Evolutionary conservation across 1,284 basidiomycete species (phyloP).

Genomic region (Trichosporon ovoides): DNA sequence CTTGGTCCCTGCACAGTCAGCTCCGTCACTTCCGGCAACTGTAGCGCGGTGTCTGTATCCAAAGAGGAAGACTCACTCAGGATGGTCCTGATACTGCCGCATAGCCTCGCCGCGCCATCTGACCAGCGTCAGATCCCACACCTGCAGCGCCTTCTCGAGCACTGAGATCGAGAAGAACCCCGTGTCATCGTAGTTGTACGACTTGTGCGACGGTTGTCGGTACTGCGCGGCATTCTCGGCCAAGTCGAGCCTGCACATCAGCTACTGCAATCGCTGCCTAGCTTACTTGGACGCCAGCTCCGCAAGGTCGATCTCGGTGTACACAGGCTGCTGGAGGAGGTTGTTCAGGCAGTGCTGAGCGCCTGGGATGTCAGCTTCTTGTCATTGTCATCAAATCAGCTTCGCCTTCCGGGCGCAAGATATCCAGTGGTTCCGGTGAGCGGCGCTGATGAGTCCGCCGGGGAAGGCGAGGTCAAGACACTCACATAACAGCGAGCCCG

Average conservation of each 20-base stretch:
- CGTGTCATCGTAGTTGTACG: slow-evolving; percentile 84
- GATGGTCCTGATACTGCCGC: slow-evolving; percentile 65
- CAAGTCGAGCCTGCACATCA: slow-evolving; percentile 48
- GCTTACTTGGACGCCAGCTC: slow-evolving; percentile 61
- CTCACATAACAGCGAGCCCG: slow-evolving; percentile 48
- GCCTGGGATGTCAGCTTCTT: slow-evolving; percentile 28
- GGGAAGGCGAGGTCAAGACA: too few relatives aligned
- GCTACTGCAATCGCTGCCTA: slow-evolving; percentile 53
- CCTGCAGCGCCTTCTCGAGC: slow-evolving; percentile 59
- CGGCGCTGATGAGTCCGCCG: too few relatives aligned
- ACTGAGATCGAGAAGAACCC: slow-evolving; percentile 69
- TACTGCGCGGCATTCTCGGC: slow-evolving; percentile 46
- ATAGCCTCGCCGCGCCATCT: slow-evolving; percentile 82
- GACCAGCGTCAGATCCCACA: slow-evolving; percentile 73
- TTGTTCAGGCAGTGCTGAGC: slow-evolving; percentile 53
- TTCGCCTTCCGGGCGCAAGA: not conserved
- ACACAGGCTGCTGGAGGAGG: slow-evolving; percentile 52
- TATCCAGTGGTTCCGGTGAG: too few relatives aligned
- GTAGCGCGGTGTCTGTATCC: too few relatives aligned
- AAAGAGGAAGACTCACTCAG: slow-evolving; percentile 59
- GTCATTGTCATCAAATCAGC: not conserved
- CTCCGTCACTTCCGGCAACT: too few relatives aligned
- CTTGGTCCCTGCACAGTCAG: slow-evolving; percentile 58
- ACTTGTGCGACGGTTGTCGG: slow-evolving; percentile 51
- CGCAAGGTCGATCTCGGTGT: slow-evolving; percentile 78